These are phyloP conservation scores for Psilocybe tampanensis DNA, from an alignment of 768 basidiomycete genomes.

Conservation along the genomic window DNA sequence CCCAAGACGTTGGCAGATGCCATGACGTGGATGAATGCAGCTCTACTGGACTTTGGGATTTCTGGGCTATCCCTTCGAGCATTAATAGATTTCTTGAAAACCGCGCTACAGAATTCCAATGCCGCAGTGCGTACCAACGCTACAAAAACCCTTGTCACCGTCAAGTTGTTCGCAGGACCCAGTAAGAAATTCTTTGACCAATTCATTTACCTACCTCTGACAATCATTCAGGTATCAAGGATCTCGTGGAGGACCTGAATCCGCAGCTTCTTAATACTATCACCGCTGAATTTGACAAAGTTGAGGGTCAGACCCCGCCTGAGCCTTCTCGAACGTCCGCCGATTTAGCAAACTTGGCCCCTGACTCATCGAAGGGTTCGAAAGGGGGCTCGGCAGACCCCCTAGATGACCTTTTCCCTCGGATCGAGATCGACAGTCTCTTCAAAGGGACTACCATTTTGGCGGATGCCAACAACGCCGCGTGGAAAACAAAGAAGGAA, in stretches of 20 bases:
- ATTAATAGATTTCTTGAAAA: constrained; percentile 91
- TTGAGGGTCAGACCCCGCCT: constrained; percentile 74
- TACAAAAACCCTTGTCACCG: constrained; percentile 88
- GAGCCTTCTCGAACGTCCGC: constrained; percentile 76
- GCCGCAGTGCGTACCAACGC: constrained; percentile 92
- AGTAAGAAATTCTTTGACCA: constrained; percentile 53
- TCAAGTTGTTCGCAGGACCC: constrained; percentile 89
- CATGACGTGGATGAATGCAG: constrained; percentile 83
- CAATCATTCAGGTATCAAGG: constrained; percentile 73
- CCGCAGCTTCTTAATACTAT: constrained; percentile 93
- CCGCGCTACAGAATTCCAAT: constrained; percentile 88
- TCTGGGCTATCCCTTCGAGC: constrained; percentile 79
- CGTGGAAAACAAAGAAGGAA: constrained; percentile 98
- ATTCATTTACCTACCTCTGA: background rate
- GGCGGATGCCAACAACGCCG: constrained; percentile 85
- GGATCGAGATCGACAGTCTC: constrained; percentile 88
- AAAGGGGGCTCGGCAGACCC: constrained; percentile 61
- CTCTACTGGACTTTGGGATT: constrained; percentile 89
- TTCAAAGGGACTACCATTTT: constrained; percentile 84
- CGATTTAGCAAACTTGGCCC: constrained; percentile 63
- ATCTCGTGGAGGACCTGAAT: constrained; percentile 92
- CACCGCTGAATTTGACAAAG: constrained; percentile 89
- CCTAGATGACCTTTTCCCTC: constrained; percentile 92
- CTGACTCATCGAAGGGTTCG: constrained; percentile 42
- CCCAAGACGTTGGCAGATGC: constrained; percentile 96